Percentiles rank a stretch among this genome's conserved stretches.
Conservation (phyloP, 1,284 basidiomycete species). For the Ustilago hordei region DNA sequence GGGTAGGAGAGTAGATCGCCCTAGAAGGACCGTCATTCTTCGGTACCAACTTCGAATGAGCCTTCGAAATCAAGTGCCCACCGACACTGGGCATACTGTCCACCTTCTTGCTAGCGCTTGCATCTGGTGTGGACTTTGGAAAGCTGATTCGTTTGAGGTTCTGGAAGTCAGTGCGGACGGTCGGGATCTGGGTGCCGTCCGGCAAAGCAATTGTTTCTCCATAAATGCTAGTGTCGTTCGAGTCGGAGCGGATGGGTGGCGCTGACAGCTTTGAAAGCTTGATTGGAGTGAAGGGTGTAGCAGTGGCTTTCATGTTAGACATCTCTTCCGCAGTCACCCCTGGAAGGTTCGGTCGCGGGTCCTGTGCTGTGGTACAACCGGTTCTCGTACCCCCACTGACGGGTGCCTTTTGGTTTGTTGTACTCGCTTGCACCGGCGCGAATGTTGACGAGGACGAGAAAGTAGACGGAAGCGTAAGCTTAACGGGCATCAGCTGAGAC, state of each 20-base stretch:
- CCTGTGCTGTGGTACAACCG: neutral
- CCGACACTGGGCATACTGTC: slow-evolving; percentile 22
- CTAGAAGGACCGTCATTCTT: slow-evolving; percentile 41
- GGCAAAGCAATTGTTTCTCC: slow-evolving; percentile 34
- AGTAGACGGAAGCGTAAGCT: slow-evolving; percentile 34
- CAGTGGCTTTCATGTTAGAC: slow-evolving; percentile 36
- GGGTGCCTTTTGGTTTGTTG: neutral
- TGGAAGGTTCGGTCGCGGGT: neutral
- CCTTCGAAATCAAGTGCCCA: slow-evolving; percentile 34
- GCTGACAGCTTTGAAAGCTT: slow-evolving; percentile 35
- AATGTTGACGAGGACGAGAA: slow-evolving; percentile 24
- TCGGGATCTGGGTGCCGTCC: slow-evolving; percentile 41
- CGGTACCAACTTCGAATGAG: slow-evolving; percentile 25
- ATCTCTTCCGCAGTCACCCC: slow-evolving; percentile 18
- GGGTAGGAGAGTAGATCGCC: slow-evolving; percentile 54
- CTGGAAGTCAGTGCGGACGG: slow-evolving; percentile 50
- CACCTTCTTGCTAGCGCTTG: neutral
- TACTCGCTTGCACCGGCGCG: neutral
- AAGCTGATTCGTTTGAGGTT: slow-evolving; percentile 49
- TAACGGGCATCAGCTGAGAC: slow-evolving; percentile 33
- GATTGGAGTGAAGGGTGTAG: slow-evolving; percentile 27
- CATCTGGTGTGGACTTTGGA: slow-evolving; percentile 15
- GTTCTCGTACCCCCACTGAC: neutral
- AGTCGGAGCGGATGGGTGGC: slow-evolving; percentile 32
- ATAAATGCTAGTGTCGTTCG: slow-evolving; percentile 32